Base-by-base conservation (phyloP, 768 basidiomycete genomes). In the Piloderma croceum region DNA sequence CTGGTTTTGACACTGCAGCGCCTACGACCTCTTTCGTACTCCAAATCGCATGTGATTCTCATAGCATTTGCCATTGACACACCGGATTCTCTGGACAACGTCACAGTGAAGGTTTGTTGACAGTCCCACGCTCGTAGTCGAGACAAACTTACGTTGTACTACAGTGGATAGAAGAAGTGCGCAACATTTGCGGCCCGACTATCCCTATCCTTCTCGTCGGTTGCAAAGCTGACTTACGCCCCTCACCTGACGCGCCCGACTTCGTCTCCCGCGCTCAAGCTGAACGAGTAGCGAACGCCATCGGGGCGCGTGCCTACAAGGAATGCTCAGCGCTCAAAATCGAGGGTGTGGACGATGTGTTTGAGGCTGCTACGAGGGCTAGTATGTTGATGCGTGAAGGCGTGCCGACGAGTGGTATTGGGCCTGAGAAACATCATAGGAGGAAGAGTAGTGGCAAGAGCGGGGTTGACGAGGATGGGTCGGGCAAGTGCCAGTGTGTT, bases 101-200 rank as follows among this genome's bases (percentile, higher is more conserved):
- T 98, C 17, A 75, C 82, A 17, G 81, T 83, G 48, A 98, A 98
- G 79, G 92, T 84, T 55, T 41, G 68, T 32, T 18, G 21, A 33
- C 19, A 31, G 9, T 11, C 15, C 32, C 13, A 22, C 35, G 34
- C 41, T 34, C 31, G 41, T 43, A 9, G 27, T 50, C n/a, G 17
- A 29, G 37, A 40, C 13, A 24, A 43, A 47, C 45, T 45, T 37
- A 38, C 22, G 38, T 44, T 27, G 21, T 39, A 39, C 34, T 36
- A 3, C 53, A 96, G 90, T 98, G 96, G 96, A 96, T 91, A 61
- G 91, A 94, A 62, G 96, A 98, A 69, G 96, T 98, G 10, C 82
- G 93, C 42, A 82, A 74, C n/a, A 93, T 97, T 56, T 98, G 96
- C 62, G 96, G 96, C 0, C 74, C 85, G 24, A 75, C 75, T 21